Evolutionary conservation across 306 rosid species (phyloP).

Genomic region (Vigna reflexopilosa): DNA sequence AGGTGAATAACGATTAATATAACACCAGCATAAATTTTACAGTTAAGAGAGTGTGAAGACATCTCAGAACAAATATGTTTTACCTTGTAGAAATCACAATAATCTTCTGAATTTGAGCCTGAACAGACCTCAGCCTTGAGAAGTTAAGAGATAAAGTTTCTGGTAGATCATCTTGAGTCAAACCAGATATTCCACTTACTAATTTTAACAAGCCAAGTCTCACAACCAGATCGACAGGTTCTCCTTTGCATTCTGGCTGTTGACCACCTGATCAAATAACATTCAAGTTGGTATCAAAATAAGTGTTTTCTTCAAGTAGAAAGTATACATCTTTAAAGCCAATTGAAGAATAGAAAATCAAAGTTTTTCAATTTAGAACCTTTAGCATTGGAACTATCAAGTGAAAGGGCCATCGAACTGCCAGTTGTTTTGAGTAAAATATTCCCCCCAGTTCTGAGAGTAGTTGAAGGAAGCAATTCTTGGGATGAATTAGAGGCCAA

Average conservation of each 20-base stretch:
- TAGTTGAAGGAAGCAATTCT: constrained; percentile 72
- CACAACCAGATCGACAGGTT: constrained; percentile 69
- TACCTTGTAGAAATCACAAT: constrained; percentile 82
- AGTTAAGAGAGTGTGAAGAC: background rate
- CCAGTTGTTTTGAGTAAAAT: constrained; percentile 55
- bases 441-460: constrained; percentile 83
- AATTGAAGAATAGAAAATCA: constrained; percentile 3
- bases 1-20: no score
- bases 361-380: constrained; percentile 47
- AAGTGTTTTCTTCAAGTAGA: background rate
- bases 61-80: constrained; percentile 25
- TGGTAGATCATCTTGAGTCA: constrained; percentile 68
- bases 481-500: constrained; percentile 58
- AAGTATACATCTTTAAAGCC: background rate
- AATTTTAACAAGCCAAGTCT: constrained; percentile 85
- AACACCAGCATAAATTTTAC: background rate
- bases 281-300: constrained; percentile 13
- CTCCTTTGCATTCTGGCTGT: constrained; percentile 85
- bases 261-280: constrained; percentile 54
- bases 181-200: constrained; percentile 69
- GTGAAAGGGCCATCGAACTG: constrained; percentile 42
- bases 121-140: constrained; percentile 80
- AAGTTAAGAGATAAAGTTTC: constrained; percentile 81
- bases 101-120: constrained; percentile 88
- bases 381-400: constrained; percentile 46